These are phyloP conservation scores for Atalantia buxifolia DNA, from an alignment of 345 rosid species.

Conservation along the genomic window DNA sequence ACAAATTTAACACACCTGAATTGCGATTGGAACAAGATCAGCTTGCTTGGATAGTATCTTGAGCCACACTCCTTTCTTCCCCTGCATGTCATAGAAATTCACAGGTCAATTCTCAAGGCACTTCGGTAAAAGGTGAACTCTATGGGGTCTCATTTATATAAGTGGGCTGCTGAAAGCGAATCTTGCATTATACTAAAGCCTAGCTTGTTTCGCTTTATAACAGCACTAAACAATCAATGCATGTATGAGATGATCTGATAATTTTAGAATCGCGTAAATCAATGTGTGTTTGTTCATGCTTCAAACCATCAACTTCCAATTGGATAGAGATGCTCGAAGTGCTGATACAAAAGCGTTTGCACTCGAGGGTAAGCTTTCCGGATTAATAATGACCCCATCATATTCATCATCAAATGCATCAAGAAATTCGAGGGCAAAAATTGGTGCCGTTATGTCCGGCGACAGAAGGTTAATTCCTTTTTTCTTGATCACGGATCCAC, in stretches of 20 bases:
- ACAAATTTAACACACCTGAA: conserved; percentile 23
- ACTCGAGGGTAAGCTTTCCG: conserved; percentile 27
- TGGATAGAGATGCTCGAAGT: conserved; percentile 31
- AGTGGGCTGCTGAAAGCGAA: too few relatives aligned
- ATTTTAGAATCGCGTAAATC: not conserved
- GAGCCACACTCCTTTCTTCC: conserved; percentile 50
- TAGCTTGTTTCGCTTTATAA: not conserved
- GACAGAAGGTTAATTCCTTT: conserved; percentile 24
- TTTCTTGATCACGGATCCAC: not conserved
- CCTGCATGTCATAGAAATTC: conserved; percentile 21
- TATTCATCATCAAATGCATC: conserved; percentile 47
- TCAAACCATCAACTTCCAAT: conserved; percentile 41
- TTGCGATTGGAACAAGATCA: conserved; percentile 49
- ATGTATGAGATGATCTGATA: not conserved
- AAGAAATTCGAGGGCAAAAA: conserved; percentile 29
- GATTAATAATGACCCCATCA: conserved; percentile 39
- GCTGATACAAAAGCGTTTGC: conserved; percentile 42
- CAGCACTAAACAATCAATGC: not conserved
- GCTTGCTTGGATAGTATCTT: conserved; percentile 35
- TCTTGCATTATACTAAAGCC: too few relatives aligned
- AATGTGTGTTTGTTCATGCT: not conserved
- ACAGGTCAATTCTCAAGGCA: not conserved
- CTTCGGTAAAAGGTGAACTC: not conserved
- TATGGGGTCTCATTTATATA: not conserved
- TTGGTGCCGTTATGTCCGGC: conserved; percentile 28